Evolutionary conservation across 805 yeast species (phyloP).

Genomic region (Candida verbasci): DNA sequence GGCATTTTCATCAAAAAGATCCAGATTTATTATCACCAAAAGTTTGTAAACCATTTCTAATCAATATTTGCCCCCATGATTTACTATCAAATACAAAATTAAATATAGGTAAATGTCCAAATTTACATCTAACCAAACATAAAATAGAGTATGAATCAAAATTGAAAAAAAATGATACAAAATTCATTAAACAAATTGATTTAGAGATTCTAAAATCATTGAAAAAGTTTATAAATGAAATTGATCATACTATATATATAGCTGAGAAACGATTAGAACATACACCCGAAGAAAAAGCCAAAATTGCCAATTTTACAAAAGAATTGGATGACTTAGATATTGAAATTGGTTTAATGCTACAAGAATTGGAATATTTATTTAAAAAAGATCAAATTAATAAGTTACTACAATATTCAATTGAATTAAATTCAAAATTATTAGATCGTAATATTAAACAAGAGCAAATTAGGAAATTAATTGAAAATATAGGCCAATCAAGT

Average conservation of each 20-base stretch:
- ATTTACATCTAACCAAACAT: slow-evolving; percentile 68
- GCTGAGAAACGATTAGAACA: slow-evolving; percentile 66
- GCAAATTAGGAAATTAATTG: slow-evolving; percentile 56
- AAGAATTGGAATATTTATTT: slow-evolving; percentile 57
- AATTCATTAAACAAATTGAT: slow-evolving; percentile 45
- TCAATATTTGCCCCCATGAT: slow-evolving; percentile 84
- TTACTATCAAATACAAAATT: slow-evolving; percentile 77
- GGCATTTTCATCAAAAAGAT: slow-evolving; percentile 23
- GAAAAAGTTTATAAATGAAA: slow-evolving; percentile 55
- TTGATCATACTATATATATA: slow-evolving; percentile 57
- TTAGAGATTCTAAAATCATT: slow-evolving; percentile 46
- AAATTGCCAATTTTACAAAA: slow-evolving; percentile 48
- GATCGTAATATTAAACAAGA: slow-evolving; percentile 52
- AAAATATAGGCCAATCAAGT: slow-evolving; percentile 75
- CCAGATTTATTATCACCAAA: slow-evolving; percentile 41
- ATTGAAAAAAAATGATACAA: slow-evolving; percentile 34
- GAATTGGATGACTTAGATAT: slow-evolving; percentile 61
- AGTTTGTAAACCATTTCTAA: slow-evolving; percentile 78
- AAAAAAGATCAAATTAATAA: slow-evolving; percentile 46
- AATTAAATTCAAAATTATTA: slow-evolving; percentile 39
- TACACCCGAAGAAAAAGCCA: slow-evolving; percentile 69
- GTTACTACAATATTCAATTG: slow-evolving; percentile 46
- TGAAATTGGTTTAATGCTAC: slow-evolving; percentile 59
- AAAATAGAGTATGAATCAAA: slow-evolving; percentile 63
- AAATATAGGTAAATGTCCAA: slow-evolving; percentile 76